These are phyloP conservation scores for Schizonepeta tenuifolia DNA, from an alignment of 257 asterid genomes.

Conservation along the genomic window DNA sequence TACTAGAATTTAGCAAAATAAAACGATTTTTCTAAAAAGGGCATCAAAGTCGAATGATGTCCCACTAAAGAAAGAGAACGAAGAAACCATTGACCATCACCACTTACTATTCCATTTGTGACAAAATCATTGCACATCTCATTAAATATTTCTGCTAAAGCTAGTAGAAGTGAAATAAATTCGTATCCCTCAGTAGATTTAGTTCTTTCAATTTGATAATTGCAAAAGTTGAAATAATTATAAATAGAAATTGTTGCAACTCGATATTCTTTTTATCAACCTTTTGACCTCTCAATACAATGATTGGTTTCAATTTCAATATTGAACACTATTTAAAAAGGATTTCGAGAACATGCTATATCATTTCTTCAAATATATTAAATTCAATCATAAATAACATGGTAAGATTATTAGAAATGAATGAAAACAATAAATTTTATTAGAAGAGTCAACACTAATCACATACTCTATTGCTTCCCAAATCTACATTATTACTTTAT, in stretches of 20 bases:
- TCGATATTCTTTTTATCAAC: not conserved
- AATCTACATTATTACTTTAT: not conserved
- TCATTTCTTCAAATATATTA: not conserved
- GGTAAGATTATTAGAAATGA: not conserved
- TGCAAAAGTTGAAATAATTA: too few species aligned
- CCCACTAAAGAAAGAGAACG: not conserved
- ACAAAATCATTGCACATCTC: constrained; percentile 1
- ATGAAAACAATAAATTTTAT: not conserved
- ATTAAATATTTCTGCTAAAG: not conserved
- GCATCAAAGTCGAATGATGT: too few species aligned
- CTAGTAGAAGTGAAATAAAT: not conserved
- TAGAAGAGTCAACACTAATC: not conserved
- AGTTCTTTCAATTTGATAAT: not conserved
- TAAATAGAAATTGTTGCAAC: not conserved
- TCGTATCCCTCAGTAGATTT: not conserved
- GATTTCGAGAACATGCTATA: not conserved
- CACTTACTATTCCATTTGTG: not conserved
- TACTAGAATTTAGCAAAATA: too few species aligned
- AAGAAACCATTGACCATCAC: not conserved
- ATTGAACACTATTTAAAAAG: not conserved
- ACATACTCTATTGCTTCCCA: not conserved
- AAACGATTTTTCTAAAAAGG: too few species aligned
- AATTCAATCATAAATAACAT: not conserved
- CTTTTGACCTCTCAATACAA: not conserved
- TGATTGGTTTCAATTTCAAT: not conserved